A percentile compares a stretch with the other conserved stretches of the same genome.
Evolutionary conservation across 257 asterid genomes (phyloP).

Genomic region (Plantago ovata): DNA sequence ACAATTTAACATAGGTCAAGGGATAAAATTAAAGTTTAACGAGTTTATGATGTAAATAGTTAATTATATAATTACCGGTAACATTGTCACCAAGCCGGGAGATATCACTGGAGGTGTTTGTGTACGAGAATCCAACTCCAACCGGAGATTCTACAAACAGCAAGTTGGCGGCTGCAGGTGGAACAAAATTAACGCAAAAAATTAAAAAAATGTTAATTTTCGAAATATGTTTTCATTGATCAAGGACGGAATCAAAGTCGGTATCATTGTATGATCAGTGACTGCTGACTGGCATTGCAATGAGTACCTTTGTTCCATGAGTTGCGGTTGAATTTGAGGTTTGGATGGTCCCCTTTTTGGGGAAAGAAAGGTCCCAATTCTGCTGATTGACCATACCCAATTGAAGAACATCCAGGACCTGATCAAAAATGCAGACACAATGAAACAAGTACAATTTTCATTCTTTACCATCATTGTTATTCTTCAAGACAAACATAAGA

Average conservation of each 20-base stretch:
- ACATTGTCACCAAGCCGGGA: conserved; percentile 53
- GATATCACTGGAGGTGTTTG: conserved; percentile 67
- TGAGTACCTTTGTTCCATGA: conserved; percentile 77
- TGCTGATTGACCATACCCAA: conserved; percentile 78
- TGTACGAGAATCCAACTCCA: conserved; percentile 93
- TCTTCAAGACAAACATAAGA: background rate
- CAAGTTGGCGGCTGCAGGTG: conserved; percentile 58
- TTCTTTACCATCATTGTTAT: background rate
- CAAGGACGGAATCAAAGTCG: no score
- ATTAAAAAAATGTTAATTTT: background rate
- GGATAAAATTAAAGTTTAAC: background rate
- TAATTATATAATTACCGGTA: conserved; percentile 39
- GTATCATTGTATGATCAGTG: no score
- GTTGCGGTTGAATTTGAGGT: conserved; percentile 56
- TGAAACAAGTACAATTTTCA: background rate
- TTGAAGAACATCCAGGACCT: conserved; percentile 97
- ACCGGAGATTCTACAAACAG: conserved; percentile 79
- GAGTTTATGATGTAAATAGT: background rate
- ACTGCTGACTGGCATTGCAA: no score
- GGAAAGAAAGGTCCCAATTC: conserved; percentile 85
- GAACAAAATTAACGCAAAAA: background rate
- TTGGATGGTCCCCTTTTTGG: conserved; percentile 55
- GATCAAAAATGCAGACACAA: conserved; percentile 12
- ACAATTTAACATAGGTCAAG: background rate
- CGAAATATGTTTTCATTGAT: background rate